Percentiles rank a stretch among this genome's conserved stretches.
These are phyloP conservation scores for Tricharina praecox DNA, from an alignment of 495 filamentous ascomycete genomes.

Conservation along the genomic window DNA sequence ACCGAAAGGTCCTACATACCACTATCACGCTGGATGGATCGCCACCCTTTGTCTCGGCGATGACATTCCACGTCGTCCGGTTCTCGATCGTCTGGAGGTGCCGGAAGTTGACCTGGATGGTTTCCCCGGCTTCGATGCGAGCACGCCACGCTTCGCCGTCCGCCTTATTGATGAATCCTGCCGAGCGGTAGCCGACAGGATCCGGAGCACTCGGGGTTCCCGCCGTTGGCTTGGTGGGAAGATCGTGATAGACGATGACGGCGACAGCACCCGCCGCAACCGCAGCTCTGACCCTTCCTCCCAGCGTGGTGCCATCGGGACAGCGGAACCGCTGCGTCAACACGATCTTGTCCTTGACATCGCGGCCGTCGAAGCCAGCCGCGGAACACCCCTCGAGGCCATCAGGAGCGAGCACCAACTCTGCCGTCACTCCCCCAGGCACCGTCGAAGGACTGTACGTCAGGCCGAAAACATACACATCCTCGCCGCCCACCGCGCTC, in stretches of 20 bases:
- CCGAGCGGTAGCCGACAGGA: conserved; percentile 23
- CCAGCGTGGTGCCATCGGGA: conserved; percentile 30
- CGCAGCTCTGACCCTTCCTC: conserved; percentile 28
- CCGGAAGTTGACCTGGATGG: conserved; percentile 27
- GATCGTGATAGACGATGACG: conserved; percentile 30
- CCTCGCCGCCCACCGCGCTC: conserved; percentile 26
- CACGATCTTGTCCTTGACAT: conserved; percentile 33
- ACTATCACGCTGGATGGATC: conserved; percentile 30
- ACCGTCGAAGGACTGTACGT: conserved; percentile 32
- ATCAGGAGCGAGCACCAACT: conserved; percentile 29
- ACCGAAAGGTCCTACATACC: conserved; percentile 1
- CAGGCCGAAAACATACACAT: conserved; percentile 29
- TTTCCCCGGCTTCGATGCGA: conserved; percentile 24
- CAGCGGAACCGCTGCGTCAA: conserved; percentile 30
- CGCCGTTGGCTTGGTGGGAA: conserved; percentile 16
- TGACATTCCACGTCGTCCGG: conserved; percentile 29
- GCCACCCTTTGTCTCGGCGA: conserved; percentile 30
- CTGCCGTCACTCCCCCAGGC: conserved; percentile 29
- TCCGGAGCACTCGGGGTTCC: conserved; percentile 29
- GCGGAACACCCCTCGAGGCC: conserved; percentile 29
- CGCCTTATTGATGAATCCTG: conserved; percentile 28
- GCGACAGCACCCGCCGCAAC: conserved; percentile 28
- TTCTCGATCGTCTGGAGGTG: conserved; percentile 30
- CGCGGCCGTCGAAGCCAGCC: conserved; percentile 26
- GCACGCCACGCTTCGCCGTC: conserved; percentile 27